These are phyloP conservation scores for Malassezia brasiliensis DNA, from an alignment of 1,284 basidiomycete genomes.

Conservation along the genomic window DNA sequence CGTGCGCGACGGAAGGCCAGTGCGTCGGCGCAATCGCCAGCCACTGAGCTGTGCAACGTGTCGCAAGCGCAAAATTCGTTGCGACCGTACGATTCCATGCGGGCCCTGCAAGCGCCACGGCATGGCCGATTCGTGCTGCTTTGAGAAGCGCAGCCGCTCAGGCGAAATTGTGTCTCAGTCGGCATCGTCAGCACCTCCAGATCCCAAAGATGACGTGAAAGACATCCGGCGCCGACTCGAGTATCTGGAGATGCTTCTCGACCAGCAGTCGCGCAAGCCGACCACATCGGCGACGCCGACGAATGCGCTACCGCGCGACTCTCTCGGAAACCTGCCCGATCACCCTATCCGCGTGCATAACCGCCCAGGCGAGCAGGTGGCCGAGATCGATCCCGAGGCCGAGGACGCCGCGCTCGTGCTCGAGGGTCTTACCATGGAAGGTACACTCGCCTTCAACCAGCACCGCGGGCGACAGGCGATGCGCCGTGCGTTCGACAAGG, in stretches of 20 bases:
- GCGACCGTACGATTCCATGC: slow-evolving; percentile 7
- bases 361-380: neutral
- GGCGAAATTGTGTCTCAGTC: neutral
- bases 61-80: slow-evolving; percentile 45
- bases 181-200: too few relatives aligned
- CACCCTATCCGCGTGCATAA: neutral
- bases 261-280: slow-evolving; percentile 4
- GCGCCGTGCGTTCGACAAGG: slow-evolving; percentile 9
- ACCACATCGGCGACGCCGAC: neutral
- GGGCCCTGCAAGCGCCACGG: slow-evolving; percentile 2
- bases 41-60: slow-evolving; percentile 38
- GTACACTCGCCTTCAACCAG: slow-evolving; percentile 11
- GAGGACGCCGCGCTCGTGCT: slow-evolving; percentile 43
- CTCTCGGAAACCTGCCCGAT: neutral
- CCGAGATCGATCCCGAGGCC: slow-evolving; percentile 31
- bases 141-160: slow-evolving; percentile 3
- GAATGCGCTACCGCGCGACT: neutral
- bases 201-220: slow-evolving; percentile 23
- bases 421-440: slow-evolving; percentile 39
- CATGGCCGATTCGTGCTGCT: neutral
- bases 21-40: slow-evolving; percentile 26
- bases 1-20: neutral
- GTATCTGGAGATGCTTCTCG: slow-evolving; percentile 32
- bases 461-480: neutral
- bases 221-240: slow-evolving; percentile 44